These are phyloP conservation scores for Tricholoma bakamatsutake DNA, from an alignment of 768 basidiomycete genomes.

Conservation along the genomic window DNA sequence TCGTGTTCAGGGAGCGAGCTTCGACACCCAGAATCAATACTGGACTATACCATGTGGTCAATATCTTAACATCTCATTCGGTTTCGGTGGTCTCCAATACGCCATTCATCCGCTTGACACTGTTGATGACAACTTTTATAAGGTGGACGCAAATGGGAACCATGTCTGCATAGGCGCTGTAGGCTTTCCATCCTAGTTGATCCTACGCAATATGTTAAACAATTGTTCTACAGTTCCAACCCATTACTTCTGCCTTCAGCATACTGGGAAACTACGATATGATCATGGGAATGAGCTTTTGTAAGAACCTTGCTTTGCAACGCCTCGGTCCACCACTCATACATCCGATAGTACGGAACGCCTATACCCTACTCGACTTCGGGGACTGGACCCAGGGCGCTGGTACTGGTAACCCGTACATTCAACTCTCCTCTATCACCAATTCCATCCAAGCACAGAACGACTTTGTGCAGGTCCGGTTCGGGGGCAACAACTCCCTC, in stretches of 20 bases:
- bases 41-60: conserved; percentile 78
- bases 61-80: conserved; percentile 63
- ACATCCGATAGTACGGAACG: conserved; percentile 59
- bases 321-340: neutral
- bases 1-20: conserved; percentile 66
- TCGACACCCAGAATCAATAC: conserved; percentile 44
- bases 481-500: conserved; percentile 54
- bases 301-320: conserved; percentile 32
- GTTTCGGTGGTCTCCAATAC: conserved; percentile 62
- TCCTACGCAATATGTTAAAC: neutral
- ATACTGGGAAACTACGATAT: conserved; percentile 74
- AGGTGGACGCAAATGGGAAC: conserved; percentile 41
- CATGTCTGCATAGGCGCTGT: conserved; percentile 65
- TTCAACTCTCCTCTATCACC: conserved; percentile 64
- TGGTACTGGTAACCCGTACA: conserved; percentile 51
- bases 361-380: conserved; percentile 66
- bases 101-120: conserved; percentile 73
- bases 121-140: conserved; percentile 52
- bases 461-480: conserved; percentile 63
- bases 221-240: conserved; percentile 60
- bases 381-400: conserved; percentile 57
- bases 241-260: conserved; percentile 76
- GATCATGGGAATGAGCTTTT: conserved; percentile 77
- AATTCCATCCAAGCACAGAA: conserved; percentile 42
- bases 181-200: conserved; percentile 20